Base-by-base conservation (phyloP, 768 basidiomycete species). In the Crassisporium funariophilum region DNA sequence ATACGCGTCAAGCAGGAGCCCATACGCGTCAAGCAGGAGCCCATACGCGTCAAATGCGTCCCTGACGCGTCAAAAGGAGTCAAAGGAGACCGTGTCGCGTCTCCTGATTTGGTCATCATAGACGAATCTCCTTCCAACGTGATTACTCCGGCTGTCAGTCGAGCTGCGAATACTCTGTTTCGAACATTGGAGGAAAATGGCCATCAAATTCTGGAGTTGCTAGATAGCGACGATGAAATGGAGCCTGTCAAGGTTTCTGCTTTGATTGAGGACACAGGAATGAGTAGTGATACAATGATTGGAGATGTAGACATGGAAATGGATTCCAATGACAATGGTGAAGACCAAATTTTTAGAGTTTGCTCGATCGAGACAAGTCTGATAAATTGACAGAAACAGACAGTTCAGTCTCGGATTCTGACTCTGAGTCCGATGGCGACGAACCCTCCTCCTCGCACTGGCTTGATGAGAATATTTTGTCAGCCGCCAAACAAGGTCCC, bases 251-350 rank as follows among this genome's bases (percentile, higher is more conserved):
- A 16, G 6, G 11, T 19, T 11, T 35, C 29, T 10, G 40, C 13
- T 3, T 24, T 15, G 2, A 11, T n/a, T 25, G 42, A 33, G 12
- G 27, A 44, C 17, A 33, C 4, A n/a, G 25, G 42, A 13, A 15
- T 33, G 42, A 44, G 42, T 33, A 44, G 42, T 21, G 42, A 44
- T 44, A 44, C 42, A 15, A 16, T 21, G 15, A 29, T 44, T 34
- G 27, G 27, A 7, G 42, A 44, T 19, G 2, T 10, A 4, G 27
- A 33, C 31, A 5, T 33, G 11, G 42, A 20, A 17, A 19, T 33
- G 27, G 42, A 44, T 43, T 16, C 10, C 12, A 27, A 43, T 17
- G 11, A 23, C 13, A 29, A 44, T 17, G 15, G 13, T 1, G 29
- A 44, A 17, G 23, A 10, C 17, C 16, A 12, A 3, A 33, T 29